Conservation (phyloP, 345 rosid genomes). For the Gossypium raimondii region DNA sequence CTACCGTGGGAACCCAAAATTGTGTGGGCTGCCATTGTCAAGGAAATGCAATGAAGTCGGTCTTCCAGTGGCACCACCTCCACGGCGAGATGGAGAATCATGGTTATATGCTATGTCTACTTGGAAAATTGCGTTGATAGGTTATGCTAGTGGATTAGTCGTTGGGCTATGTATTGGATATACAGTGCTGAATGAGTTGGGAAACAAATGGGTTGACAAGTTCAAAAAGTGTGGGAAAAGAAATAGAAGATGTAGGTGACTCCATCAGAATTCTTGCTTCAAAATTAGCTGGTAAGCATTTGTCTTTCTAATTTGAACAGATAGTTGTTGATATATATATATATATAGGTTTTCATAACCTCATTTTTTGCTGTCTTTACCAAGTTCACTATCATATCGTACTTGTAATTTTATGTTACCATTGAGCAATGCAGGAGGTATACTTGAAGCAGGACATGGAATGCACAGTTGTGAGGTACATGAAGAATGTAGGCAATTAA, state of each 20-base stretch:
- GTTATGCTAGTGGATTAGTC: neutral
- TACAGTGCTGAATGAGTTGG: slow-evolving; percentile 1
- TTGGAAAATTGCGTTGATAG: neutral
- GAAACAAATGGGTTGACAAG: neutral
- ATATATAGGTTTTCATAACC: neutral
- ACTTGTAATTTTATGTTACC: no score
- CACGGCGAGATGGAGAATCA: neutral
- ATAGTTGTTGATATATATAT: neutral
- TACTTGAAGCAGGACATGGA: no score
- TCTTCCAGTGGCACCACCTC: no score
- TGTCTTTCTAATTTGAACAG: neutral
- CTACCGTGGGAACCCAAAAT: no score
- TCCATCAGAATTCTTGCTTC: neutral
- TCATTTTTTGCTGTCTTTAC: no score
- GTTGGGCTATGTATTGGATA: neutral
- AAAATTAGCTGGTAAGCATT: neutral
- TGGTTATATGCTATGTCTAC: neutral
- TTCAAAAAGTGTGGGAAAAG: neutral
- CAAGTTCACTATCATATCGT: no score
- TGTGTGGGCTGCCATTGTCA: no score
- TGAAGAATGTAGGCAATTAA: no score
- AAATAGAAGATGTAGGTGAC: neutral
- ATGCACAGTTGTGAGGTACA: no score
- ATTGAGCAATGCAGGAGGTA: no score
- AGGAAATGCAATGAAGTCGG: no score